Base-by-base conservation (phyloP, 768 basidiomycete species). In the Leucosporidium yakuticum region DNA sequence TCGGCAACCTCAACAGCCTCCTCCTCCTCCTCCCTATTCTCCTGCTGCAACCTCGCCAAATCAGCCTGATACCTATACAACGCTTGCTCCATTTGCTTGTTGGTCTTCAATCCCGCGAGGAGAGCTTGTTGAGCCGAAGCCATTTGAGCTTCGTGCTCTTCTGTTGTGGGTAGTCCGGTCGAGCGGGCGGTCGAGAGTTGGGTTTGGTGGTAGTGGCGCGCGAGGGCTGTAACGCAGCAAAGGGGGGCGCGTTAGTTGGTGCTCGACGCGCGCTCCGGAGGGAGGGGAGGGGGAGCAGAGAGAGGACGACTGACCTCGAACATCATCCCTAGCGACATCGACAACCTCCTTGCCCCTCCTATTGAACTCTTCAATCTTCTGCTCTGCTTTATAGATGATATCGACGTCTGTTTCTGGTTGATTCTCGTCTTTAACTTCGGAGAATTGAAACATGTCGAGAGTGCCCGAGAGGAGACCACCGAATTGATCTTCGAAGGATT, bases 21-120 rank as follows among this genome's bases (percentile, higher is more conserved):
- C 12, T 31, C 56, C 64, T 73, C 72, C 58, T 73, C 69, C 11
- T 68, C 66, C 49, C 63, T 70, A 47, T 70, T 62, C 60, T 73
- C 69, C 34, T 70, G 56, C 51, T 65, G 63, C 48, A 73, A 31
- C 34, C 63, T 48, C n/a, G 59, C 66, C 29, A 73, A 60, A n/a
- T 70, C 69, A 3, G 62, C 69, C 47, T 73, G 69, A 8, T 64
- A 53, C 12, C 62, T 32, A 15, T 58, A 53, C 9, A 69, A 56
- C 54, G 64, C 39, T 29, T 68, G 67, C 55, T 73, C 72, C 62
- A 73, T 67, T 48, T 73, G 69, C 23, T 25, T 51, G 62, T 73
- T 73, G 49, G 29, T n/a, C 64, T 70, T 73, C 51, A 68, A 48
- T 17, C 47, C 31, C 4, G 25, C 21, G 25, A 69, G 23, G 36